Evolutionary conservation across 371 early-diverging fungal species (phyloP).

Genomic region (Lichtheimia ornata): DNA sequence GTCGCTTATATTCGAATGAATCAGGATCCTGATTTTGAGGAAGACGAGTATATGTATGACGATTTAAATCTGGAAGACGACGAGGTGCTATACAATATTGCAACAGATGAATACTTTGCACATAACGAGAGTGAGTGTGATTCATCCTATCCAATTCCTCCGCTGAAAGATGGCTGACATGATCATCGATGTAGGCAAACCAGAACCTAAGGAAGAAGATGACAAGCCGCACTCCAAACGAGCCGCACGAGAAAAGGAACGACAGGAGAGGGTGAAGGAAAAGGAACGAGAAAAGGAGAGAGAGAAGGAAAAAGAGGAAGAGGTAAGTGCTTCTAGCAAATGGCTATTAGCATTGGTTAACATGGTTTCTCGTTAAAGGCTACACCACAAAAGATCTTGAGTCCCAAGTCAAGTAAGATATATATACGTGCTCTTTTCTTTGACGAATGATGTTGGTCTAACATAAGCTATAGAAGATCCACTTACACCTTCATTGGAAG

Average conservation of each 20-base stretch:
- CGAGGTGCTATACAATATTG: constrained; percentile 73
- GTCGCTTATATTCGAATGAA: background rate
- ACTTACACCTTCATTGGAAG: constrained; percentile 1
- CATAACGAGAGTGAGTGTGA: constrained; percentile 30
- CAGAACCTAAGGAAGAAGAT: constrained; percentile 33
- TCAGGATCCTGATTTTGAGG: constrained; percentile 84
- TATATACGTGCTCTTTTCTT: too few relatives aligned
- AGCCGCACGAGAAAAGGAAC: constrained; percentile 24
- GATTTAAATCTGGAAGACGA: constrained; percentile 90
- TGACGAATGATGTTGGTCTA: too few relatives aligned
- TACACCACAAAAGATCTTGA: too few relatives aligned
- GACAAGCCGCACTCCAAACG: constrained; percentile 29
- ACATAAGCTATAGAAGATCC: constrained; percentile 2
- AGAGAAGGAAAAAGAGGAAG: constrained; percentile 29
- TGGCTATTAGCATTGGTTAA: too few relatives aligned
- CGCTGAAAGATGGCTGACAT: background rate
- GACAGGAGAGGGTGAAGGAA: background rate
- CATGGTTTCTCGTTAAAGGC: too few relatives aligned
- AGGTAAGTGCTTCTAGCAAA: constrained; percentile 6
- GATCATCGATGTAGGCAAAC: constrained; percentile 20
- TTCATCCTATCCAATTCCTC: background rate
- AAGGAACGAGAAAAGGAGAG: constrained; percentile 42
- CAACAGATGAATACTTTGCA: constrained; percentile 53
- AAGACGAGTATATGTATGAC: constrained; percentile 92
- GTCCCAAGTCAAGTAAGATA: too few relatives aligned